Conservation (phyloP, 192 early-diverging fungal genomes). For the Coemansia sp. region DNA sequence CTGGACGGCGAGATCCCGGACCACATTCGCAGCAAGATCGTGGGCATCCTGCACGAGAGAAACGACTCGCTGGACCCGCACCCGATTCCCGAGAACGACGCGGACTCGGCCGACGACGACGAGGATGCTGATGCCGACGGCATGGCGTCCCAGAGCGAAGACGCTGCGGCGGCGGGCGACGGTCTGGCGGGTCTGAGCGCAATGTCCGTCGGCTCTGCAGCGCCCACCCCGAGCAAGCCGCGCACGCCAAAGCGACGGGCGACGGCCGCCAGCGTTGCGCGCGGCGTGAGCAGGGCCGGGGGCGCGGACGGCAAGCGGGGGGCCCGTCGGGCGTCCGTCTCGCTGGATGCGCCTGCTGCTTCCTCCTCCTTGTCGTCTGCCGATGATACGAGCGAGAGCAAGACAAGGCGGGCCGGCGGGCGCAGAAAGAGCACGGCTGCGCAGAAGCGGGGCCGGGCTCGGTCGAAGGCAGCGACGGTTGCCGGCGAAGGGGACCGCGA, state of each 20-base stretch:
- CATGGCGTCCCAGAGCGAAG: background rate
- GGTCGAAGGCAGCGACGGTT: slow-evolving; percentile 14
- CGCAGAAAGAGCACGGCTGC: slow-evolving; percentile 13
- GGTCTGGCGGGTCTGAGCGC: background rate
- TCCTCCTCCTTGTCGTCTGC: background rate
- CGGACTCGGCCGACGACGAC: slow-evolving; percentile 14
- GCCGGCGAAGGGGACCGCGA: background rate
- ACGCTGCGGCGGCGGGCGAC: background rate
- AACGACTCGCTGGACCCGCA: slow-evolving; percentile 48
- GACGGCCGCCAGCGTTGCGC: background rate
- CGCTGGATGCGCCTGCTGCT: background rate
- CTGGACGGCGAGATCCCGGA: slow-evolving; percentile 47
- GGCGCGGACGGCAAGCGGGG: background rate
- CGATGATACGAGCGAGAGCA: background rate
- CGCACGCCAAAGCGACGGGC: background rate
- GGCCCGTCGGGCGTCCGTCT: background rate
- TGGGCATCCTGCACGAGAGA: slow-evolving; percentile 24
- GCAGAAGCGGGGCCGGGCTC: slow-evolving; percentile 20
- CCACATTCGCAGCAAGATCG: slow-evolving; percentile 38
- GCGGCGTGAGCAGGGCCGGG: background rate
- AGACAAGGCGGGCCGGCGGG: background rate
- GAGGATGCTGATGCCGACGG: slow-evolving; percentile 7
- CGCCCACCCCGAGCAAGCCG: background rate
- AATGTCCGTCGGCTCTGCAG: slow-evolving; percentile 9
- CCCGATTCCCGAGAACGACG: slow-evolving; percentile 30